Conservation (phyloP, 148 eudicot species). For the Rhododendron ferrugineum region DNA sequence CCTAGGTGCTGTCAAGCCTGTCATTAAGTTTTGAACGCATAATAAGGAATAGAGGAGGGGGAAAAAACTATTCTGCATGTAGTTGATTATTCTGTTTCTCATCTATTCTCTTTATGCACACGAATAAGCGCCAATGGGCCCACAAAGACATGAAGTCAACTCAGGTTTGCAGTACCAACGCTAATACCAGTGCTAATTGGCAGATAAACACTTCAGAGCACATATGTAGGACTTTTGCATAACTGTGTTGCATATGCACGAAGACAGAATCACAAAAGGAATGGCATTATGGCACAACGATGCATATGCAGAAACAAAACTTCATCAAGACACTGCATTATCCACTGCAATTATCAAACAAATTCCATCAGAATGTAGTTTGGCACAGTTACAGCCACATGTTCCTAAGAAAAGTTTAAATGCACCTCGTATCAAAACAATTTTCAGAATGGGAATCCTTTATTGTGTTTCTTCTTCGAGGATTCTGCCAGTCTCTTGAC, state of each 20-base stretch:
- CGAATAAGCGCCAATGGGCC: not conserved
- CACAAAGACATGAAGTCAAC: not conserved
- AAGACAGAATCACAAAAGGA: not conserved
- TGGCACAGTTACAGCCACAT: not conserved
- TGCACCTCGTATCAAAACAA: not conserved
- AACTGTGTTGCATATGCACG: not conserved
- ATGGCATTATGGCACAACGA: not conserved
- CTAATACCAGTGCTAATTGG: not conserved
- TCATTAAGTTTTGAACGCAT: not conserved
- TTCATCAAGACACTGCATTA: not conserved
- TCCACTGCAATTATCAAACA: not conserved
- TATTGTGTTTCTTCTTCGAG: constrained; percentile 28
- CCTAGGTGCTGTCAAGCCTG: not conserved
- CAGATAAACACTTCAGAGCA: no score
- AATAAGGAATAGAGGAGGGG: not conserved
- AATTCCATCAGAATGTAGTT: not conserved
- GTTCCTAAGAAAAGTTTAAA: not conserved
- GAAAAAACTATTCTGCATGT: not conserved
- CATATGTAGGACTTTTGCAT: not conserved
- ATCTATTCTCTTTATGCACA: not conserved
- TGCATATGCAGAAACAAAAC: not conserved
- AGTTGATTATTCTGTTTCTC: not conserved
- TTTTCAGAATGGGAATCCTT: constrained; percentile 59
- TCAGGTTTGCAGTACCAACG: not conserved
- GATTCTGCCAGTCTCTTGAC: constrained; percentile 53